Conservation (phyloP, 768 basidiomycete species). For the Mrakia blollopis region DNA sequence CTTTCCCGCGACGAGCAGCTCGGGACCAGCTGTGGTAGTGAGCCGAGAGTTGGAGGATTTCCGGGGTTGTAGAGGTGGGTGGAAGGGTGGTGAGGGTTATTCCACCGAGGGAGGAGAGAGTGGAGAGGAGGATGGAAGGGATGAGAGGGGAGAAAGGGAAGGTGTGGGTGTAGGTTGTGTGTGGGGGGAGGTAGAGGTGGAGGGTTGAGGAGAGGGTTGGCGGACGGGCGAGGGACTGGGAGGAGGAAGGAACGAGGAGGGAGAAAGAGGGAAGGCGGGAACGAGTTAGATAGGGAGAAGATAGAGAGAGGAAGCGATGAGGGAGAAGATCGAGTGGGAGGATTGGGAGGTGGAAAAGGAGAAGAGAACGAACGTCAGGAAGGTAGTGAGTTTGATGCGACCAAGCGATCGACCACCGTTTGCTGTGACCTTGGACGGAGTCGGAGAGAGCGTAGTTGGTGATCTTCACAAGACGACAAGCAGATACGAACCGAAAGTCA, state of each 20-base stretch:
- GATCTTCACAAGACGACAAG: constrained; percentile 52
- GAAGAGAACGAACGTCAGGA: constrained; percentile 62
- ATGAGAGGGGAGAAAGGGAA: not conserved
- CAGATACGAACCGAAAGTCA: not conserved
- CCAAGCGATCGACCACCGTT: constrained; percentile 92
- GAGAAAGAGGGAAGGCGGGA: constrained; percentile 32
- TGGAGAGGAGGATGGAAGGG: not conserved
- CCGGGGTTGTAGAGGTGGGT: not conserved
- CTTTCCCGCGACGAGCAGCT: not conserved
- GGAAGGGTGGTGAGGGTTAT: not conserved
- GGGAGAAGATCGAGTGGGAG: constrained; percentile 40
- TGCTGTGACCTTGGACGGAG: constrained; percentile 78
- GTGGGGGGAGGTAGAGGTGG: not conserved
- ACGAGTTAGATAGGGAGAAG: constrained; percentile 44
- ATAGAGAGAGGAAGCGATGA: constrained; percentile 39
- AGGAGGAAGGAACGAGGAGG: constrained; percentile 47
- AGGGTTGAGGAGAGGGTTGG: not conserved
- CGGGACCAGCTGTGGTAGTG: not conserved
- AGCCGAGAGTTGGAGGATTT: not conserved
- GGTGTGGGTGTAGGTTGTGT: not conserved
- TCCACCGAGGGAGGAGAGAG: not conserved
- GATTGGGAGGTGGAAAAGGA: not conserved
- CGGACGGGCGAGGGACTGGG: constrained; percentile 29
- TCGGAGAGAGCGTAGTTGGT: constrained; percentile 80
- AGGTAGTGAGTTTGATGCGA: constrained; percentile 61